Base-by-base conservation (phyloP, 345 rosid species). In the Physaria fendleri region DNA sequence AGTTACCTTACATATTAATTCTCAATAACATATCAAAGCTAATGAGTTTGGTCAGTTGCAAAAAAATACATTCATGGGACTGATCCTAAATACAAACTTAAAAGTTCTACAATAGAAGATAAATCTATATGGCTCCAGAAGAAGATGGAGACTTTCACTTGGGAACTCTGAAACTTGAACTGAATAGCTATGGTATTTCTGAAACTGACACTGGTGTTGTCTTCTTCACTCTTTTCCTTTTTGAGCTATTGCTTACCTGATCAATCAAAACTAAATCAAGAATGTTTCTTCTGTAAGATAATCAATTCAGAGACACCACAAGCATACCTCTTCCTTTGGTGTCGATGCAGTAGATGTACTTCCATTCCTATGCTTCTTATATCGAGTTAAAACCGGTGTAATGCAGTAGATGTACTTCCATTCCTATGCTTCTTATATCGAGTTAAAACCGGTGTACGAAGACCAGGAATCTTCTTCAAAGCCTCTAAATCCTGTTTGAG, bases 121-220 rank as follows among this genome's bases (percentile, higher is more conserved):
- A 16, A 34, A 34, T 52, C 56, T 64, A 57, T 34, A 42, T 35
- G 35, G 66, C 62, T 71, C 33, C 56, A 55, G 74, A 44, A 55
- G 74, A 44, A 49, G 78, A 38, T 27, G 81, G 59, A 46, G 58
- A 44, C 85, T 90, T 90, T 76, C 87, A 76, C 74, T 83, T 90
- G 61, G 97, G 96, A 45, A 90, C 77, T 73, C 79, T 85, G 68
- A 89, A 93, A 9, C 74, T 10, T 23, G 90, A 74, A 12, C 82
- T 60, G 77, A 90, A 90, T 76, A 85, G 57, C 67, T 65, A 87
- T 18, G 92, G 96, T 44, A 79, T 76, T 34, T 82, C 85, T 23
- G 50, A 44, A 40, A 35, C 81, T 30, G 48, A 40, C 42, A 23
- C 57, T 12, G 58, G 24, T 23, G 35, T 46, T 25, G 13, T 54